Conservation (phyloP, 176 grass and related monocot species). For the Zizania latifolia region DNA sequence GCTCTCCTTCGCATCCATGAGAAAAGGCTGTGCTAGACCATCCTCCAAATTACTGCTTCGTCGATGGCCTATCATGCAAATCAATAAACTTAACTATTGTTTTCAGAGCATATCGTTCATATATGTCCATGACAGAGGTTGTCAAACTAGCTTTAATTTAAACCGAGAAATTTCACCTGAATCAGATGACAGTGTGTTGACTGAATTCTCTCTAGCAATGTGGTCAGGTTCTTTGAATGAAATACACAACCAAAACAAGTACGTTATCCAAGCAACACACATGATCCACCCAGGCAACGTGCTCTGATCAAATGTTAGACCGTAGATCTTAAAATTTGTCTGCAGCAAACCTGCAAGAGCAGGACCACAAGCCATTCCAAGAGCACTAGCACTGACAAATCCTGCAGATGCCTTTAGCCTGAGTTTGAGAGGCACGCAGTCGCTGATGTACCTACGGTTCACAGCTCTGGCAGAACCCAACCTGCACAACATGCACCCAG, state of each 20-base stretch:
- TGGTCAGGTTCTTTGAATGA: conserved; percentile 69
- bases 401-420: conserved; percentile 83
- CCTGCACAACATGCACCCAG: conserved; percentile 37
- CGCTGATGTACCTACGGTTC: conserved; percentile 92
- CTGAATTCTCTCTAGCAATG: conserved; percentile 31
- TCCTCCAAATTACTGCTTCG: conserved; percentile 53
- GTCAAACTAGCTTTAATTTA: conserved; percentile 8
- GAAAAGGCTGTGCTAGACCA: conserved; percentile 56
- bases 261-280: conserved; percentile 57
- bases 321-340: conserved; percentile 61
- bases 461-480: conserved; percentile 88
- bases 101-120: conserved; percentile 15
- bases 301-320: conserved; percentile 71
- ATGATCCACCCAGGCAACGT: conserved; percentile 93
- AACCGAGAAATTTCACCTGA: conserved; percentile 48
- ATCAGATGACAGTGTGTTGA: conserved; percentile 18
- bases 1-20: conserved; percentile 44
- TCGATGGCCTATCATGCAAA: conserved; percentile 37
- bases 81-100: neutral
- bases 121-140: neutral
- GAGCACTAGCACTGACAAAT: conserved; percentile 92
- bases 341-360: conserved; percentile 78
- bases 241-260: conserved; percentile 74
- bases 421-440: conserved; percentile 82
- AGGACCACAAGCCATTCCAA: conserved; percentile 93